Percentiles rank a stretch among this genome's conserved stretches.
Conservation (phyloP, 306 rosid species). For the Quercus agrifolia region DNA sequence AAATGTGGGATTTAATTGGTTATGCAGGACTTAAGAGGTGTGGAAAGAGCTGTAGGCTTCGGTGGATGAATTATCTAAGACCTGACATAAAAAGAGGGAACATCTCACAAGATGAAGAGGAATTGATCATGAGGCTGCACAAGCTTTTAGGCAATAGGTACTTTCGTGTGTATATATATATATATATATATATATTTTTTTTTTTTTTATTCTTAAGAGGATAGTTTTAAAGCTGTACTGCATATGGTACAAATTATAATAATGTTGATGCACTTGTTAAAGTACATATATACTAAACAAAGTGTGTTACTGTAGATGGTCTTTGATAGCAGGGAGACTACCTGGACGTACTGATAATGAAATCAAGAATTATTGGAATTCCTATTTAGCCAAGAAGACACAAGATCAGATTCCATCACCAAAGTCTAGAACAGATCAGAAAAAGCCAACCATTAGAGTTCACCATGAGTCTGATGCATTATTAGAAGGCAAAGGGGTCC, state of each 20-base stretch:
- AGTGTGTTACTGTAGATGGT: not conserved
- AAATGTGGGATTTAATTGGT: no score
- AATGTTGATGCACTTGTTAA: no score
- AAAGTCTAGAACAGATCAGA: not conserved
- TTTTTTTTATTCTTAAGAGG: no score
- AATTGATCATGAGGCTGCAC: slow-evolving; percentile 22
- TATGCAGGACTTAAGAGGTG: slow-evolving; percentile 18
- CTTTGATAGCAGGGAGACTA: slow-evolving; percentile 14
- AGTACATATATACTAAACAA: no score
- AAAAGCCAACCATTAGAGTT: not conserved
- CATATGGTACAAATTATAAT: no score
- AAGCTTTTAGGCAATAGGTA: slow-evolving; percentile 24
- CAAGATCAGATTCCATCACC: not conserved
- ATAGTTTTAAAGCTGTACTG: no score
- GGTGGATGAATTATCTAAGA: slow-evolving; percentile 28
- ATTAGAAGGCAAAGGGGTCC: no score
- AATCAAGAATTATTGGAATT: slow-evolving; percentile 9
- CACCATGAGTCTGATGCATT: no score
- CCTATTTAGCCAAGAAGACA: not conserved
- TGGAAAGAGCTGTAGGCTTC: slow-evolving; percentile 31
- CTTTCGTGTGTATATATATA: not conserved
- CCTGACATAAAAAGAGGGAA: slow-evolving; percentile 28
- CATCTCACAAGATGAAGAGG: slow-evolving; percentile 18
- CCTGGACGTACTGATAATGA: slow-evolving; percentile 9
- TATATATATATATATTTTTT: no score